These are phyloP conservation scores for Blastobotrys capitulatus DNA, from an alignment of 1,139 yeast species.

Conservation along the genomic window DNA sequence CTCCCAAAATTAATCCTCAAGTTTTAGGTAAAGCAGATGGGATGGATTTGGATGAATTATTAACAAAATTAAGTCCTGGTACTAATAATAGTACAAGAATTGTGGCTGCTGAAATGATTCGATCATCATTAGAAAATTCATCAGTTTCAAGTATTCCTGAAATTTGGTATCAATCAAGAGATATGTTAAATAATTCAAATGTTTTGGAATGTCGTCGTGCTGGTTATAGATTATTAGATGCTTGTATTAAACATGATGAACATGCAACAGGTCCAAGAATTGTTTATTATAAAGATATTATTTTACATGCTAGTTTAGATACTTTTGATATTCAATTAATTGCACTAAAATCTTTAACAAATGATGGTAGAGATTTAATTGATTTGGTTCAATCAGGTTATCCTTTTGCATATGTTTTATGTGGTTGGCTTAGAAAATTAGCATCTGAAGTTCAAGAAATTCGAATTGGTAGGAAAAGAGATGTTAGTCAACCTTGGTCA, in stretches of 20 bases:
- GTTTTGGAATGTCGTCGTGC: conserved; percentile 45
- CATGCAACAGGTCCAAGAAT: conserved; percentile 42
- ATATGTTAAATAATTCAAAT: conserved; percentile 43
- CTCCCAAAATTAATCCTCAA: conserved; percentile 44
- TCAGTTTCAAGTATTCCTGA: conserved; percentile 61
- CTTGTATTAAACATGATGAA: conserved; percentile 54
- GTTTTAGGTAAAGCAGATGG: conserved; percentile 61
- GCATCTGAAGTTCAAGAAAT: conserved; percentile 31
- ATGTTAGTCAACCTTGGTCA: conserved; percentile 28
- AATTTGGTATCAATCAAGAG: conserved; percentile 67
- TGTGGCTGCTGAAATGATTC: conserved; percentile 48
- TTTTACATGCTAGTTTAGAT: conserved; percentile 42
- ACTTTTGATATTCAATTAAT: conserved; percentile 55
- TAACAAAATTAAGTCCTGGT: conserved; percentile 39
- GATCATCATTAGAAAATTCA: conserved; percentile 46
- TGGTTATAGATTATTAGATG: conserved; percentile 48
- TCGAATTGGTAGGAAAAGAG: conserved; percentile 27
- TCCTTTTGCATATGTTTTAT: conserved; percentile 42
- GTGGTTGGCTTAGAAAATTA: conserved; percentile 34
- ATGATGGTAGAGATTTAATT: conserved; percentile 55
- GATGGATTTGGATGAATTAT: conserved; percentile 44
- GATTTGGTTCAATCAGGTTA: conserved; percentile 47
- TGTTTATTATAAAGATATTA: conserved; percentile 56
- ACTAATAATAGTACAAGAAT: conserved; percentile 40
- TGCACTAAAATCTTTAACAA: conserved; percentile 51